Conservation (phyloP, 192 early-diverging fungal genomes). For the Coemansia furcata region DNA sequence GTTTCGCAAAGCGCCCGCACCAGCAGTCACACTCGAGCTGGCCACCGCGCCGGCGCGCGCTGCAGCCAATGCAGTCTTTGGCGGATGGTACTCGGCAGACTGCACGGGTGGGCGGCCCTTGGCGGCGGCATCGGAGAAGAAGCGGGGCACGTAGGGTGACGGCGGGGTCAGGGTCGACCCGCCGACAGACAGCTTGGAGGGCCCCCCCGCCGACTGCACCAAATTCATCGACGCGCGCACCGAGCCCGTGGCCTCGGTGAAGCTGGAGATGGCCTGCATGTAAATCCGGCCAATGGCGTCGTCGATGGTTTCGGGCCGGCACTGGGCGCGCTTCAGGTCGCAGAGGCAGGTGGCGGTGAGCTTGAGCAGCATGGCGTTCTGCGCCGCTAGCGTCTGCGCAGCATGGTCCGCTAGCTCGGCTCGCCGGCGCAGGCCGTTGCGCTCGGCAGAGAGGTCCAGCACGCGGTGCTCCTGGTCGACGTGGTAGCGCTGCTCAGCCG, state of each 20-base stretch:
- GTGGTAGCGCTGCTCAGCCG: constrained; percentile 51
- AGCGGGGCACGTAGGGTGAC: constrained; percentile 36
- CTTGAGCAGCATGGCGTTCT: constrained; percentile 37
- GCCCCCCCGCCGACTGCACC: constrained; percentile 33
- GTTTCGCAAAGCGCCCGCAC: constrained; percentile 10
- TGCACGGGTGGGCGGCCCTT: background rate
- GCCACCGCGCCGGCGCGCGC: background rate
- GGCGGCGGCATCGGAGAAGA: background rate
- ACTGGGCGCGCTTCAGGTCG: constrained; percentile 28
- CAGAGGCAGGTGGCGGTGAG: constrained; percentile 41
- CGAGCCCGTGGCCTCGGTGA: constrained; percentile 36
- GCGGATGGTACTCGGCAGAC: constrained; percentile 1
- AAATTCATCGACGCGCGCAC: constrained; percentile 32
- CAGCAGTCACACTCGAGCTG: background rate
- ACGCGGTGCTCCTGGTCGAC: constrained; percentile 48
- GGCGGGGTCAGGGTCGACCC: constrained; percentile 40
- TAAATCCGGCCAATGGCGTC: constrained; percentile 40
- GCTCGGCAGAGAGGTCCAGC: constrained; percentile 45
- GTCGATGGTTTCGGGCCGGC: constrained; percentile 8
- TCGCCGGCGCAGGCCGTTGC: constrained; percentile 35
- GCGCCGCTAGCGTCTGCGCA: constrained; percentile 17
- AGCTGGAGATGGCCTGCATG: constrained; percentile 48
- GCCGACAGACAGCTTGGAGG: constrained; percentile 31
- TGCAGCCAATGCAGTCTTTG: background rate
- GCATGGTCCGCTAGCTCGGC: constrained; percentile 44